phyloP scores from a whole-genome alignment of 768 basidiomycete genomes.

The Termitomyces heimii region DNA sequence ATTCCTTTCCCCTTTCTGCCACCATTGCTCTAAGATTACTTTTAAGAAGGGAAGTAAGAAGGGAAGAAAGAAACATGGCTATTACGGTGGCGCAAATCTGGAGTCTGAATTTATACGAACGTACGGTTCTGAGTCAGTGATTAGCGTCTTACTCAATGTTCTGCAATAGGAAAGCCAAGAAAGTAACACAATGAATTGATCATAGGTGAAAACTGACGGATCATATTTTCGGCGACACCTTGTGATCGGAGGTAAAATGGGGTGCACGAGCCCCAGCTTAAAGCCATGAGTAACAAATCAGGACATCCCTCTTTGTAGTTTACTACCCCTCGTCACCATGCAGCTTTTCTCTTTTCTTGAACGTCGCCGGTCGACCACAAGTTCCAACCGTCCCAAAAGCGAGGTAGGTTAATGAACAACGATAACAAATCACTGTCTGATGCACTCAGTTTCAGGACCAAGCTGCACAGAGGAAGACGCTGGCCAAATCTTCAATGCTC shows the following conservation, averaged over 20 bases:
- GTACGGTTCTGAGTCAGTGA: no score
- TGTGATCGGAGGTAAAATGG: slow-evolving; percentile 2
- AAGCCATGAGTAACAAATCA: not conserved
- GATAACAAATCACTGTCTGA: not conserved
- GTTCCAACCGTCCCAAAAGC: not conserved
- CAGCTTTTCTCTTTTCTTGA: slow-evolving; percentile 10
- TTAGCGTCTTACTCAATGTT: not conserved
- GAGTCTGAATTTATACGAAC: not conserved
- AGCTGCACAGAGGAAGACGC: not conserved
- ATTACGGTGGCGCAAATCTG: not conserved
- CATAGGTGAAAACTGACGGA: slow-evolving; percentile 3
- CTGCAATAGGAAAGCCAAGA: not conserved
- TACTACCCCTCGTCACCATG: not conserved
- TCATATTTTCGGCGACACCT: slow-evolving; percentile 3
- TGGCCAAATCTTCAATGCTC: not conserved
- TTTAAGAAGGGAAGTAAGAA: no score
- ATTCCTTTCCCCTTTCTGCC: no score
- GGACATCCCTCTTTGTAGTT: not conserved
- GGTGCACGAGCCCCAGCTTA: not conserved
- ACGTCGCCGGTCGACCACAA: slow-evolving; percentile 7
- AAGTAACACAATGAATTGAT: not conserved
- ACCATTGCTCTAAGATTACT: no score
- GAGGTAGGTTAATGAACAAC: not conserved
- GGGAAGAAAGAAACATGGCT: no score
- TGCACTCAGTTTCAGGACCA: not conserved